Conservation (phyloP, 2,329 filamentous ascomycete genomes). For the Sporothrix brunneoviolacea region DNA sequence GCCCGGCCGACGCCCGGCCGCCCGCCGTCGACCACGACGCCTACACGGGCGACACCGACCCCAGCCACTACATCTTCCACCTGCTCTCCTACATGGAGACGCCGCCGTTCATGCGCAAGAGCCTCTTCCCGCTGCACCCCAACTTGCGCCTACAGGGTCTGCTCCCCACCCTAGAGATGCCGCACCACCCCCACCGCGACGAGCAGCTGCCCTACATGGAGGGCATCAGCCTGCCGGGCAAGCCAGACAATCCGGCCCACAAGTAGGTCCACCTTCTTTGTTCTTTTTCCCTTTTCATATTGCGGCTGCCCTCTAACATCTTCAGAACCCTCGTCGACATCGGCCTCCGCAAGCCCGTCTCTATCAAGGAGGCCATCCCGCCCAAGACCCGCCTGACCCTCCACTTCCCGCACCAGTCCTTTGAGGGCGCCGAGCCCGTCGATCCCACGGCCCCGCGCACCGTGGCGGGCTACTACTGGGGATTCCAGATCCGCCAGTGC, state of each 20-base stretch:
- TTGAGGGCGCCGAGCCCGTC: constrained; percentile 51
- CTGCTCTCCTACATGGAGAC: constrained; percentile 77
- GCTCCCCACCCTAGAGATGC: constrained; percentile 74
- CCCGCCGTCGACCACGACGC: constrained; percentile 42
- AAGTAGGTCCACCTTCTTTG: no score
- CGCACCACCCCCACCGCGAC: constrained; percentile 68
- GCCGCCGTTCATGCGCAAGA: constrained; percentile 71
- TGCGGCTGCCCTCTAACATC: no score
- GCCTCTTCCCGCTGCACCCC: constrained; percentile 70
- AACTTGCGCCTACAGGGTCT: constrained; percentile 68
- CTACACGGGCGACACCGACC: constrained; percentile 66
- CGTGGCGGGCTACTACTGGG: constrained; percentile 80
- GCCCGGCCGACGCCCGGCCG: constrained; percentile 39
- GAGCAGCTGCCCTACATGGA: constrained; percentile 79
- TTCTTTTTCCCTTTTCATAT: no score
- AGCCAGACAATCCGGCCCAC: constrained; percentile 31
- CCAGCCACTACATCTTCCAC: constrained; percentile 73
- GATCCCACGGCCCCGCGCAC: constrained; percentile 63
- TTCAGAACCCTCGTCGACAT: constrained; percentile 54
- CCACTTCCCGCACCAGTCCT: constrained; percentile 47
- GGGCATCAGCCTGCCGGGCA: constrained; percentile 56
- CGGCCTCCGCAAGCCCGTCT: constrained; percentile 48
- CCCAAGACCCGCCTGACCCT: constrained; percentile 68
- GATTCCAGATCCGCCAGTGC: constrained; percentile 64
- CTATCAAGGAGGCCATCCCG: constrained; percentile 56